Evolutionary conservation across 1,139 yeast genomes (phyloP).

Genomic region (Scheffersomyces illinoinensis): DNA sequence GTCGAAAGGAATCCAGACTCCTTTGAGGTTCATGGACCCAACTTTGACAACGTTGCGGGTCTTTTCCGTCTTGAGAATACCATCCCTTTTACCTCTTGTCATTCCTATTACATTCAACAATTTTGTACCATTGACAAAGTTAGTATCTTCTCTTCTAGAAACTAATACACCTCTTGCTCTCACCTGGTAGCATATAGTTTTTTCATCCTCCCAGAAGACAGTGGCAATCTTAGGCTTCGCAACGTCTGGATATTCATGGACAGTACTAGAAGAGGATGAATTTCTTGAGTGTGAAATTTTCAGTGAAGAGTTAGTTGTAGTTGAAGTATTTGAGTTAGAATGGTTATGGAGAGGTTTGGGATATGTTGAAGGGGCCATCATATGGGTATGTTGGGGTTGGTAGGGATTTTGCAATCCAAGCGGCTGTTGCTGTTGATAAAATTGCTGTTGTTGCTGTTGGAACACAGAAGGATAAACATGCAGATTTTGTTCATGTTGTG

Average conservation of each 20-base stretch:
- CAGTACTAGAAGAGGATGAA: conserved; percentile 6
- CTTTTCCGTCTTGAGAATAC: conserved; percentile 52
- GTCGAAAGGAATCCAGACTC: conserved; percentile 59
- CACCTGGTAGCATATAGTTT: conserved; percentile 51
- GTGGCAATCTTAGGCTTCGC: conserved; percentile 44
- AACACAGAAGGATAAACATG: background rate
- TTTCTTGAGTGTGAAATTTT: conserved; percentile 6
- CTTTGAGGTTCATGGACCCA: conserved; percentile 57
- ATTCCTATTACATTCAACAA: conserved; percentile 56
- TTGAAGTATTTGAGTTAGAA: conserved; percentile 1
- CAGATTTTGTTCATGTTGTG: background rate
- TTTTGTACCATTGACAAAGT: conserved; percentile 57
- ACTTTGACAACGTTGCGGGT: conserved; percentile 47
- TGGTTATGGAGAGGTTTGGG: background rate
- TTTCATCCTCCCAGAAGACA: conserved; percentile 51
- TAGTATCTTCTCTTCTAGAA: conserved; percentile 52
- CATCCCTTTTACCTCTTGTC: conserved; percentile 59
- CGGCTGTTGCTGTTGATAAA: background rate
- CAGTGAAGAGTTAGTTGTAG: background rate
- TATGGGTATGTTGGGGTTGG: conserved; percentile 1
- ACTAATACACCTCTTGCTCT: conserved; percentile 46
- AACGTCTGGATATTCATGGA: conserved; percentile 8
- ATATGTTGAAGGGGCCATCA: conserved; percentile 2
- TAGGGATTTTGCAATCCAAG: background rate
- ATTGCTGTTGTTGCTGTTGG: conserved; percentile 1